Percentiles rank a stretch among this genome's conserved stretches.
These are phyloP conservation scores for Mycena albidolilacea DNA, from an alignment of 768 basidiomycete genomes.

Conservation along the genomic window DNA sequence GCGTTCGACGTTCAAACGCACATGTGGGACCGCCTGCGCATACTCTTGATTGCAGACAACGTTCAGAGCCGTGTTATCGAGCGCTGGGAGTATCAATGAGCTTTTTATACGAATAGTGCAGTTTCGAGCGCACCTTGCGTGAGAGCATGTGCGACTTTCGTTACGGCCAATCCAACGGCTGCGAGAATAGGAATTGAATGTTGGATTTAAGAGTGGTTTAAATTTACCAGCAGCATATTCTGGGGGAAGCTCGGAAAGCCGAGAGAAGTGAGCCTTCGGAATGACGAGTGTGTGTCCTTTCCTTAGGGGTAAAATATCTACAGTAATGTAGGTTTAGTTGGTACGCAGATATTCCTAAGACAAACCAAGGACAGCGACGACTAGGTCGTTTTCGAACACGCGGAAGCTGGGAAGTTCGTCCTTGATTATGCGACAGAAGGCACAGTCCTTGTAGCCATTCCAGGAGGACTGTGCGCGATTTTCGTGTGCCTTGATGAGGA, in stretches of 20 bases:
- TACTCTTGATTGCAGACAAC: slow-evolving; percentile 89
- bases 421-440: slow-evolving; percentile 77
- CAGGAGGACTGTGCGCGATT: slow-evolving; percentile 61
- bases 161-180: slow-evolving; percentile 68
- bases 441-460: slow-evolving; percentile 61
- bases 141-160: slow-evolving; percentile 74
- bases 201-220: no score
- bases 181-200: no score
- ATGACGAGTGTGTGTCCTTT: slow-evolving; percentile 79
- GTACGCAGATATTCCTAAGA: slow-evolving; percentile 19
- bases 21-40: slow-evolving; percentile 86
- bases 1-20: slow-evolving; percentile 48
- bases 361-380: slow-evolving; percentile 77
- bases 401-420: slow-evolving; percentile 62
- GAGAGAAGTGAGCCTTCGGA: slow-evolving; percentile 74
- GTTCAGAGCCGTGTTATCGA: slow-evolving; percentile 78
- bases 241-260: slow-evolving; percentile 75
- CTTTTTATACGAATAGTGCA: not conserved
- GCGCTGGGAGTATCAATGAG: slow-evolving; percentile 53
- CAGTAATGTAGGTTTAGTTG: no score
- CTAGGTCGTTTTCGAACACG: slow-evolving; percentile 73
- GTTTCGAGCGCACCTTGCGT: slow-evolving; percentile 63
- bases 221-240: slow-evolving; percentile 63
- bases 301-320: slow-evolving; percentile 79
- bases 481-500: slow-evolving; percentile 77